phyloP scores from a whole-genome alignment of 257 asterid species.

The Mitragyna speciosa region DNA sequence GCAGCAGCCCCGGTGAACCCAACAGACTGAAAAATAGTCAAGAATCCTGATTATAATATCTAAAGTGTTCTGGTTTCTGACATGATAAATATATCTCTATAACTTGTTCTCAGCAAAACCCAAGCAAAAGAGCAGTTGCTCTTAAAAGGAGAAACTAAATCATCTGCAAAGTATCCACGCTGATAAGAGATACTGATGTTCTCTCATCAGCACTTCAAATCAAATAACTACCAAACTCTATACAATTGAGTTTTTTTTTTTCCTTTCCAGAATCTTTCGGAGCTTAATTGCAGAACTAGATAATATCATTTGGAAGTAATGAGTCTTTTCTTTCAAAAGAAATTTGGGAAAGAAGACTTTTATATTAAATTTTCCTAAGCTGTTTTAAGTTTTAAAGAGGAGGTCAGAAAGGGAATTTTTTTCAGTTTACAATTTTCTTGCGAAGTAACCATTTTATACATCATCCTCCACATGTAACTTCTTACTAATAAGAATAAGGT shows the following conservation, averaged over 20 bases:
- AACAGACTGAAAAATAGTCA: slow-evolving; percentile 60
- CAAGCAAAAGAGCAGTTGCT: not conserved
- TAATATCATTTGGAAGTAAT: not conserved
- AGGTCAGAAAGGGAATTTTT: not conserved
- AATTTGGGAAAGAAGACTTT: not conserved
- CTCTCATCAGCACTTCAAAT: not conserved
- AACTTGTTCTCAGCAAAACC: not conserved
- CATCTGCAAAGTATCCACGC: not conserved
- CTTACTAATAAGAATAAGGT: not conserved
- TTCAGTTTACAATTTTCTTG: not conserved
- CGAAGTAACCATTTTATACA: not conserved
- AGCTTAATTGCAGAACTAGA: not conserved
- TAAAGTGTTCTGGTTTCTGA: not conserved
- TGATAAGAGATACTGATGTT: not conserved
- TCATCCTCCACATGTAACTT: not conserved
- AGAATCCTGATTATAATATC: slow-evolving; percentile 15
- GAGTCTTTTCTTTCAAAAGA: not conserved
- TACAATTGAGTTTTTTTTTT: not conserved
- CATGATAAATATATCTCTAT: not conserved
- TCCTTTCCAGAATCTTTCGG: not conserved
- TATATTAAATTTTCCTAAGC: not conserved
- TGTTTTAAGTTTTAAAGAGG: not conserved
- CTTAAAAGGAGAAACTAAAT: not conserved
- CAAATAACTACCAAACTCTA: not conserved
- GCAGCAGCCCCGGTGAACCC: slow-evolving; percentile 89